These are phyloP conservation scores for Chaetomiaceae sp. DNA, from an alignment of 2,329 filamentous ascomycete species.

Conservation along the genomic window DNA sequence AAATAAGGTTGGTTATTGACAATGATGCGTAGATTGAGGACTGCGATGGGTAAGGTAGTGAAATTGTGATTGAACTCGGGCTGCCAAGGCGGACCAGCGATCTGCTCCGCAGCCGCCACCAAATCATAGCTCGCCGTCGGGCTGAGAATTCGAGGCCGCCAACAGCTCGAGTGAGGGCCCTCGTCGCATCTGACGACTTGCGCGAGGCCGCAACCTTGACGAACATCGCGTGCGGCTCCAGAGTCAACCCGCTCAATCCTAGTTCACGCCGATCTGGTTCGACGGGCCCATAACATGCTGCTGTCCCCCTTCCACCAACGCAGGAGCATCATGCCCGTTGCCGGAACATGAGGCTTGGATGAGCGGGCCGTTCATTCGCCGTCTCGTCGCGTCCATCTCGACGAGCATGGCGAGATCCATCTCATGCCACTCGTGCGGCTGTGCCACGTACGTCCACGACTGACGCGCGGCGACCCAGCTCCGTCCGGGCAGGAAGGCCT, in stretches of 20 bases:
- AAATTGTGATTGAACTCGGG: not conserved
- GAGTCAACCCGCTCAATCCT: not conserved
- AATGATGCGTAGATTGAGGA: no score
- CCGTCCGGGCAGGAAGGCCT: slow-evolving; percentile 54
- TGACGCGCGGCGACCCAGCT: slow-evolving; percentile 45
- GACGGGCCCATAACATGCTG: not conserved
- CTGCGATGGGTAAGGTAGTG: not conserved
- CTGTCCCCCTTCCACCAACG: not conserved
- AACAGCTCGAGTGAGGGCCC: no score
- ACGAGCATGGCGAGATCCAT: slow-evolving; percentile 34
- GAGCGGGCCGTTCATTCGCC: not conserved
- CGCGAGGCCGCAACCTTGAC: no score
- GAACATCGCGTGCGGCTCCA: no score
- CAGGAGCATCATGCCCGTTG: not conserved
- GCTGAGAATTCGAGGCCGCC: not conserved
- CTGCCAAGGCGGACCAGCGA: not conserved
- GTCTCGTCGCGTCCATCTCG: slow-evolving; percentile 20
- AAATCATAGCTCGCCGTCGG: not conserved
- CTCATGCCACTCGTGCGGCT: slow-evolving; percentile 34
- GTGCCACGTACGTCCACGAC: slow-evolving; percentile 47
- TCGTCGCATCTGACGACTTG: no score
- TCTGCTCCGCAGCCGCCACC: slow-evolving; percentile 1
- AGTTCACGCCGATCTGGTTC: not conserved
- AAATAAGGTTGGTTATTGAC: no score
- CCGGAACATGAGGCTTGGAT: not conserved